Evolutionary conservation across 163 green algal genomes (phyloP), one percentile per base, ranked within the genome.

Genomic region (Scenedesmus sp.): DNA sequence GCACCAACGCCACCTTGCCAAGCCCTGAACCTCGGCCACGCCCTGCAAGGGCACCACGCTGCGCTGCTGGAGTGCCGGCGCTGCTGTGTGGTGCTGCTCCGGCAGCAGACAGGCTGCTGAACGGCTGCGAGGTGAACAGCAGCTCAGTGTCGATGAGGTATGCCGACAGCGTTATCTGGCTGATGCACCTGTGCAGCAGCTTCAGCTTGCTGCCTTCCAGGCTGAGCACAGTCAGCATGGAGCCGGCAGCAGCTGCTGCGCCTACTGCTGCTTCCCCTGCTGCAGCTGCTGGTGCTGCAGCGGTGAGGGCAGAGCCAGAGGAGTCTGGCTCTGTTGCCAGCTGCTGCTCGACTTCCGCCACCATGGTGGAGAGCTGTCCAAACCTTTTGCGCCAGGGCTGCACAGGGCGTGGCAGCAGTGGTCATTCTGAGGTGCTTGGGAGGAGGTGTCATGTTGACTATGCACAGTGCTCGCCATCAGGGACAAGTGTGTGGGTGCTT

Each of bases 141-240:
- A 89, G 85, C 85, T 89, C 85, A 22, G 70, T 82, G 33, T 89
- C 85, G 26, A 89, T 82, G n/a, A 83, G 43, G 40, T 83, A 89
- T 5, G 68, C 65, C 15, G 85, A 61, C 46, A 89, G 30, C 6
- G 35, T 35, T 1, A 89, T 1, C 10, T 82, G 0, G 5, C 10
- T 43, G 12, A 89, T 18, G 15, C 42, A 40, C 9, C 61, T 65
- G 85, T 68, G 40, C 61, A 76, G 40, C 20, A 89, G n/a, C 61
- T 83, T 89, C 15, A 89, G 40, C 40, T 65, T 70, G 49, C n/a
- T 46, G n/a, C 80, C 80, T 40, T 65, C 43, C 13, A 86, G 49
- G 68, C 85, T 44, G 4, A 83, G 9, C 12, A 83, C 44, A 37
- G 61, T 73, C 40, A 89, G 85, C 85, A 89, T 10, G 6, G 80